Conservation (phyloP, 1,284 basidiomycete genomes). For the Cryptococcus sp. region DNA sequence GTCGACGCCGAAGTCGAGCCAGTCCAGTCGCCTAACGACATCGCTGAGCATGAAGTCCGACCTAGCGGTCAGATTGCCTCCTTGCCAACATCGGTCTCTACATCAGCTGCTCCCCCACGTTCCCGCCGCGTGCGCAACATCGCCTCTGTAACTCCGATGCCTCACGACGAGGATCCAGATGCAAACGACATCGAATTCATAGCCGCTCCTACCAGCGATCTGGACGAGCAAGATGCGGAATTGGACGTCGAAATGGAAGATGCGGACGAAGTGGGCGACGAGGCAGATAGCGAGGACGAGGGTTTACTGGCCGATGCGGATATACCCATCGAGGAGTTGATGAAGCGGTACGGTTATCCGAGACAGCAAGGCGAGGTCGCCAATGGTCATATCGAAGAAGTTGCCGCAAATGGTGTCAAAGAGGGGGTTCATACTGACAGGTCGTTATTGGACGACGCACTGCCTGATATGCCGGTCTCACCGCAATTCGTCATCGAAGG, state of each 20-base stretch:
- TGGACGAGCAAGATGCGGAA: slow-evolving; percentile 47
- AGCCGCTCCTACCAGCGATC: slow-evolving; percentile 20
- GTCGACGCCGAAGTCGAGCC: too few relatives aligned
- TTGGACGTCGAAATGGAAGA: slow-evolving; percentile 55
- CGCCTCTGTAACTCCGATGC: slow-evolving; percentile 16
- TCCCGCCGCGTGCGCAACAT: slow-evolving; percentile 30
- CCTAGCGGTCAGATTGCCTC: too few relatives aligned
- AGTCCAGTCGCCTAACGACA: too few relatives aligned
- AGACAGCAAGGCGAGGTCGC: background rate
- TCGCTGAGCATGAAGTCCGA: too few relatives aligned
- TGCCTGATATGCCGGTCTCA: slow-evolving; percentile 20
- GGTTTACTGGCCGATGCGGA: slow-evolving; percentile 59
- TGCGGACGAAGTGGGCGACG: slow-evolving; percentile 40
- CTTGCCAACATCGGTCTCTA: background rate
- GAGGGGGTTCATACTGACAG: slow-evolving; percentile 24
- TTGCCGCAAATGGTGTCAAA: background rate
- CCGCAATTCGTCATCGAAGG: slow-evolving; percentile 36
- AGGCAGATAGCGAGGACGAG: slow-evolving; percentile 56
- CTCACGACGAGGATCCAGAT: slow-evolving; percentile 42
- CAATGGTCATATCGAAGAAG: slow-evolving; percentile 1
- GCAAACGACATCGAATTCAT: slow-evolving; percentile 51
- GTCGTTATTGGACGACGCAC: slow-evolving; percentile 39
- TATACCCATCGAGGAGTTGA: slow-evolving; percentile 59
- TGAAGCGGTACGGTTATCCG: slow-evolving; percentile 57
- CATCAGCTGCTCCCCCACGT: slow-evolving; percentile 2